phyloP scores from a whole-genome alignment of 768 basidiomycete genomes.

The Mycena rosella region DNA sequence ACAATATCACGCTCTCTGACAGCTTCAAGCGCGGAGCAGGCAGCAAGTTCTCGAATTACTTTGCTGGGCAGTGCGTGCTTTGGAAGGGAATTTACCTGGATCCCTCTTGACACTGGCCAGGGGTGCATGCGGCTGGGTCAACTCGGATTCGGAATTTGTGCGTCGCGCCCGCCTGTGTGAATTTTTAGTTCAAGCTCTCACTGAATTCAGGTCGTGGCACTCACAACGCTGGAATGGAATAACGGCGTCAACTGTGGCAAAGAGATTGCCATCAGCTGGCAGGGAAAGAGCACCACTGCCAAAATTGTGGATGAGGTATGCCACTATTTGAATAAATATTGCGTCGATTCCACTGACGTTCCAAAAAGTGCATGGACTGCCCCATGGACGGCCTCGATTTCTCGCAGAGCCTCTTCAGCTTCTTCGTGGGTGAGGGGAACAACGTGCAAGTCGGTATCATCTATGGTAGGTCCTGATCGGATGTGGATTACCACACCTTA shows the following conservation, averaged over 20 bases:
- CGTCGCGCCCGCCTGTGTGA: not conserved
- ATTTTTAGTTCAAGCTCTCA: not conserved
- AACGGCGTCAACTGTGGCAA: constrained; percentile 49
- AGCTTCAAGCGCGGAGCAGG: not conserved
- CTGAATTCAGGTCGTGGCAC: constrained; percentile 22
- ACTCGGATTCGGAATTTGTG: constrained; percentile 19
- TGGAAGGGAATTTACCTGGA: not conserved
- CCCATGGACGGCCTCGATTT: constrained; percentile 50
- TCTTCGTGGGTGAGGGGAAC: constrained; percentile 45
- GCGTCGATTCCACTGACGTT: not conserved
- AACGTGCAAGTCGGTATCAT: constrained; percentile 11
- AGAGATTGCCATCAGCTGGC: constrained; percentile 49
- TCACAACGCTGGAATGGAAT: constrained; percentile 38
- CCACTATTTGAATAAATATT: not conserved
- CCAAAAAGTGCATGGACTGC: constrained; percentile 49
- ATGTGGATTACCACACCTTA: too few species aligned
- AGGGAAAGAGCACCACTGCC: constrained; percentile 47
- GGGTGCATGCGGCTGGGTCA: constrained; percentile 20
- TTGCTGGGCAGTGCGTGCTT: not conserved
- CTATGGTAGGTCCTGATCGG: constrained; percentile 19
- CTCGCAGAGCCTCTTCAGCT: constrained; percentile 51
- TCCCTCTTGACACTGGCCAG: not conserved
- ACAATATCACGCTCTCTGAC: not conserved
- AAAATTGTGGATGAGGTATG: constrained; percentile 51
- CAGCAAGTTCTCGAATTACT: constrained; percentile 21